Evolutionary conservation across 805 yeast species (phyloP), one percentile per base, ranked within the genome.

Genomic region (Clavispora vitiphila): DNA sequence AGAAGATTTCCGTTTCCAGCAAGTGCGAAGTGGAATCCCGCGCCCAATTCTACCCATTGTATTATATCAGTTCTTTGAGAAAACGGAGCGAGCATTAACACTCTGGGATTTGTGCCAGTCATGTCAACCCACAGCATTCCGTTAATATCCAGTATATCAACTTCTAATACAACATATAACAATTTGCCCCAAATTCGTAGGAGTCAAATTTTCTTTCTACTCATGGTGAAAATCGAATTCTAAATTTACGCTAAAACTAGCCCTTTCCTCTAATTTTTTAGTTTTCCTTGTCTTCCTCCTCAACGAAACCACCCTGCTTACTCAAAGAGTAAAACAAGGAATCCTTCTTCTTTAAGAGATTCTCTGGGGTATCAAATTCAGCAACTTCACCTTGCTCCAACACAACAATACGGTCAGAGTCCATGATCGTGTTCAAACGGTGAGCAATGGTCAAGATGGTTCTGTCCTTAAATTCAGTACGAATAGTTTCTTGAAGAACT

Each of bases 401-500:
- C 1, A 85, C 93, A 43, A 86, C 72, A 35, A 86, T 85, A 47
- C 78, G 69, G 58, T 86, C 95, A 44, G 87, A 81, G 54, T 85
- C 93, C 73, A 86, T 76, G 49, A 86, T 84, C 2, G 95, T 86
- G 60, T 86, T 83, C 55, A 86, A 68, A 67, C 95, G 74, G 60
- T 86, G 95, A 1, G 95, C 95, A 66, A 86, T 86, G 1, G 95
- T 86, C 51, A 86, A 67, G 52, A 86, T 86, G 0, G 95, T 86
- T 60, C 89, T 74, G 40, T 83, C 83, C 48, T 78, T 77, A 57
- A 86, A 86, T 32, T 85, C 88, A 1, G 72, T 64, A 62, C 93
- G 74, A 39, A 86, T 86, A 1, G 95, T 86, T 47, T 82, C 78
- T 65, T 86, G 95, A 39, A 86, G 72, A 41, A 85, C 75, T 47